Percentiles rank a stretch among this genome's conserved stretches.
These are phyloP conservation scores for Venustampulla echinocandica DNA, from an alignment of 495 filamentous ascomycete genomes.

Conservation along the genomic window DNA sequence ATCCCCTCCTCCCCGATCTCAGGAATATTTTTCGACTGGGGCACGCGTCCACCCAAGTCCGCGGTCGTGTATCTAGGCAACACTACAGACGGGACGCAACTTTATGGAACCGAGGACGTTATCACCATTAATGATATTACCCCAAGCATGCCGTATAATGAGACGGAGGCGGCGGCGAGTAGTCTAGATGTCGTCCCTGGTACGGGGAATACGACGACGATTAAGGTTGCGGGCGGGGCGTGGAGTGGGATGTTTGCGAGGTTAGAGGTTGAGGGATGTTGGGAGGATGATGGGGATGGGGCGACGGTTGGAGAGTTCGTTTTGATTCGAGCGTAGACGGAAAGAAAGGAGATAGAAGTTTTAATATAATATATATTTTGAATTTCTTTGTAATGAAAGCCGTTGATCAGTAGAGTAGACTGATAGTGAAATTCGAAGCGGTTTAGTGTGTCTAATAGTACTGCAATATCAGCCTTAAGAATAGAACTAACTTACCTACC, in stretches of 20 bases:
- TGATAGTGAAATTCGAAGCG: no score
- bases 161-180: neutral
- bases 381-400: no score
- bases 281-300: constrained; percentile 41
- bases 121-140: constrained; percentile 21
- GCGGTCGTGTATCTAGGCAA: constrained; percentile 51
- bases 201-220: constrained; percentile 17
- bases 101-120: constrained; percentile 16
- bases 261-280: constrained; percentile 39
- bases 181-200: constrained; percentile 9
- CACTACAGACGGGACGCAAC: constrained; percentile 15
- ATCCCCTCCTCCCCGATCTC: constrained; percentile 32
- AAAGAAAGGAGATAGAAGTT: no score
- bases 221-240: constrained; percentile 12
- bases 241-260: constrained; percentile 29
- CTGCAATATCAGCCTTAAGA: no score
- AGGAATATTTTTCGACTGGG: constrained; percentile 61
- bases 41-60: constrained; percentile 45
- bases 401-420: no score
- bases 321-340: no score
- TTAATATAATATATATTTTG: no score
- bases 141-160: constrained; percentile 28
- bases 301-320: constrained; percentile 69
- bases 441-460: no score
- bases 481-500: no score